Conservation (phyloP, 2,329 filamentous ascomycete genomes). For the Aspergillus glaucus region DNA sequence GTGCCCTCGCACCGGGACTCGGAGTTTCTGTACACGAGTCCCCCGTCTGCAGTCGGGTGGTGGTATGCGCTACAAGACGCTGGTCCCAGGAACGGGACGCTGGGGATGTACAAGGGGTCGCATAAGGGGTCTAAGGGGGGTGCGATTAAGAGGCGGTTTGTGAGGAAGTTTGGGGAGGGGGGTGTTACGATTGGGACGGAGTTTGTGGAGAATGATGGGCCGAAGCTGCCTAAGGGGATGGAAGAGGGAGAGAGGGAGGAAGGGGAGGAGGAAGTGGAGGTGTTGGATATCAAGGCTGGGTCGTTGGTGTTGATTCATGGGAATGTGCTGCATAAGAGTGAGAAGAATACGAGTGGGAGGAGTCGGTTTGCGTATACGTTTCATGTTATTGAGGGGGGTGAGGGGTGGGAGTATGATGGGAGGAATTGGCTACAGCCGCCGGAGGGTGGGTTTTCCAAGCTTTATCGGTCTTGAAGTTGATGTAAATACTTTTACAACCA, state of each 20-base stretch:
- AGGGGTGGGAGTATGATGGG: slow-evolving; percentile 64
- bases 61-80: slow-evolving; percentile 98
- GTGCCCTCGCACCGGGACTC: slow-evolving; percentile 90
- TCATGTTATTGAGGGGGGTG: slow-evolving; percentile 82
- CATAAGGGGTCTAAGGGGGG: slow-evolving; percentile 57
- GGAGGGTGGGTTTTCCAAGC: slow-evolving; percentile 65
- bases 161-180: slow-evolving; percentile 42
- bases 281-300: slow-evolving; percentile 85
- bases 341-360: slow-evolving; percentile 79
- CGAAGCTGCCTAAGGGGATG: slow-evolving; percentile 54
- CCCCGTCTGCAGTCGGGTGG: slow-evolving; percentile 84
- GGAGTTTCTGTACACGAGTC: slow-evolving; percentile 84
- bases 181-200: slow-evolving; percentile 51
- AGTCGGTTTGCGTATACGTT: slow-evolving; percentile 96
- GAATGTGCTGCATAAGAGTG: slow-evolving; percentile 91
- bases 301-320: slow-evolving; percentile 91
- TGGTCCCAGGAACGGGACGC: slow-evolving; percentile 75
- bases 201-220: slow-evolving; percentile 64
- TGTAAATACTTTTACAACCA: neutral
- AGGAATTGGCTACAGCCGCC: slow-evolving; percentile 92
- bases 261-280: slow-evolving; percentile 52
- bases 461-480: slow-evolving; percentile 35
- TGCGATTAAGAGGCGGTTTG: slow-evolving; percentile 66
- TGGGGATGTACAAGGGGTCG: slow-evolving; percentile 78
- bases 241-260: slow-evolving; percentile 32